phyloP scores from a whole-genome alignment of 495 filamentous ascomycete genomes.

The Sabuloglossum arenarium region DNA sequence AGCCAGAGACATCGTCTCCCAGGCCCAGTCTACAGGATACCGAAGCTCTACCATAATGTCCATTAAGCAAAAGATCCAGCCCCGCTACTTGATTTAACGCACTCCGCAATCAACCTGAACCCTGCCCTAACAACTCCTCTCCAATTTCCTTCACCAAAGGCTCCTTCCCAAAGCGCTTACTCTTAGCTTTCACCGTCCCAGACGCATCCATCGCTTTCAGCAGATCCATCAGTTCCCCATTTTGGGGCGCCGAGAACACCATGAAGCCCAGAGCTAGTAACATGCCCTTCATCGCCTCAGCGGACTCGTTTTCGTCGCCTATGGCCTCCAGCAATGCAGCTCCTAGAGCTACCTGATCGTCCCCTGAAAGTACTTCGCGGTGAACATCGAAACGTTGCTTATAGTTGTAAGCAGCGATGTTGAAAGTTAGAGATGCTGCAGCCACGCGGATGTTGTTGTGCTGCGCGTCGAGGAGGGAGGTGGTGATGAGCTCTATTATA shows the following conservation, averaged over 20 bases:
- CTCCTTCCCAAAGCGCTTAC: slow-evolving; percentile 29
- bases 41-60: neutral
- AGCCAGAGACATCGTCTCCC: no score
- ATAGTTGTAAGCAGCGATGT: slow-evolving; percentile 51
- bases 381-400: slow-evolving; percentile 34
- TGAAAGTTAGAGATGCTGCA: slow-evolving; percentile 66
- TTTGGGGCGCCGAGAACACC: slow-evolving; percentile 43
- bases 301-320: slow-evolving; percentile 38
- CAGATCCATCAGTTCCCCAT: slow-evolving; percentile 56
- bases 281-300: slow-evolving; percentile 51
- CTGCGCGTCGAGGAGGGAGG: slow-evolving; percentile 32
- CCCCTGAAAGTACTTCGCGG: slow-evolving; percentile 39
- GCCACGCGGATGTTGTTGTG: slow-evolving; percentile 40
- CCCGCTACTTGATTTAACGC: neutral
- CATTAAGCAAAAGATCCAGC: neutral
- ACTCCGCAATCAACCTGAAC: neutral
- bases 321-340: slow-evolving; percentile 63
- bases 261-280: slow-evolving; percentile 52
- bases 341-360: slow-evolving; percentile 54
- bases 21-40: neutral
- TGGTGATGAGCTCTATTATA: slow-evolving; percentile 28
- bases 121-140: slow-evolving; percentile 16
- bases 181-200: slow-evolving; percentile 34
- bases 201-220: slow-evolving; percentile 48
- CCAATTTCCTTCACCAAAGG: slow-evolving; percentile 38